phyloP scores from a whole-genome alignment of 345 rosid species.

The Combretum micranthum region DNA sequence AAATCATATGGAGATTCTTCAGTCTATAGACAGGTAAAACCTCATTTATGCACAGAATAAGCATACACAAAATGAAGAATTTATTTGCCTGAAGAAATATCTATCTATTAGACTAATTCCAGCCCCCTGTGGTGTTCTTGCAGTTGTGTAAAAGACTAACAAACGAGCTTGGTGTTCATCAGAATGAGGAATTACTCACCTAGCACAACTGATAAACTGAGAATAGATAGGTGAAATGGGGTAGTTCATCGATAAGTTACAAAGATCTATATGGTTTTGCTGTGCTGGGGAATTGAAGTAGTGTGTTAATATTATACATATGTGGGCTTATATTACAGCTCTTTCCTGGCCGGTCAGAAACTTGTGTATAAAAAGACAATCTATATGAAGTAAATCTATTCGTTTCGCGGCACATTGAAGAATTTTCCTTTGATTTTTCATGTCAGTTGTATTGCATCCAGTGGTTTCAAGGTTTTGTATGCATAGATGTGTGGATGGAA shows the following conservation, averaged over 20 bases:
- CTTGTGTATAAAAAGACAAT: too few species aligned
- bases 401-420: too few species aligned
- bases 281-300: too few species aligned
- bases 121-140: slow-evolving; percentile 12
- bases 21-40: slow-evolving; percentile 68
- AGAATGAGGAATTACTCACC: slow-evolving; percentile 21
- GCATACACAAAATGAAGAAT: background rate
- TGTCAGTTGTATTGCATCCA: too few species aligned
- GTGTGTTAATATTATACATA: too few species aligned
- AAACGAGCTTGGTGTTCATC: slow-evolving; percentile 55
- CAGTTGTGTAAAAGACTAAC: slow-evolving; percentile 78
- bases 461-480: too few species aligned
- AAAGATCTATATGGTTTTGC: background rate
- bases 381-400: too few species aligned
- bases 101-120: background rate
- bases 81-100: background rate
- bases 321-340: too few species aligned
- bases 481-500: too few species aligned
- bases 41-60: background rate
- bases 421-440: too few species aligned
- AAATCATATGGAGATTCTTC: slow-evolving; percentile 76
- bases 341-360: too few species aligned
- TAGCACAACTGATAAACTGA: slow-evolving; percentile 17
- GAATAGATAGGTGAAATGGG: background rate
- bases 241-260: background rate